Base-by-base conservation (phyloP, 345 rosid species). In the Laguncularia racemosa region DNA sequence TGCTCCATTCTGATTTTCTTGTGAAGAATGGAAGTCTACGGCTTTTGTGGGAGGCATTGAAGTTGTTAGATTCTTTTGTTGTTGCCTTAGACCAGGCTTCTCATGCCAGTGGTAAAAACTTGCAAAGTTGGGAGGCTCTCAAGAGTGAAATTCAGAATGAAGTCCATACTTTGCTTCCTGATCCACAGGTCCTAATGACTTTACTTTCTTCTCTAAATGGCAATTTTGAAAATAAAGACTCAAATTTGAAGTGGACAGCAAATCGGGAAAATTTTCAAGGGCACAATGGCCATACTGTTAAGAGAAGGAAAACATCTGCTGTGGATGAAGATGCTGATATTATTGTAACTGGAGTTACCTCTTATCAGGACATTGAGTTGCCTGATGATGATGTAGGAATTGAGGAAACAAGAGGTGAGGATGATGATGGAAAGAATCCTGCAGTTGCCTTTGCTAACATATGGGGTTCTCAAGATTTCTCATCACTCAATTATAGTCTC, bases 11-110 rank as follows among this genome's bases (percentile, higher is more conserved):
- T 52, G 82, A 89, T 67, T 69, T 78, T 73, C 77, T 85, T 62
- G 96, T 93, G 69, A 89, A 79, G 67, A 84, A 87, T 78, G 95
- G 85, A 68, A 84, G 89, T 55, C 70, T 93, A 71, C 79, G 86
- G 73, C 83, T 93, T 74, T 84, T 93, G 64, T 70, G 74, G 69
- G 95, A 93, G 79, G 68, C 70, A n/a, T 63, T 89, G 64, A 80
- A 78, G 82, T 72, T 93, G 73, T 72, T 81, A 69, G 83, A 78
- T 71, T 75, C 85, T 21, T 78, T 93, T 63, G 44, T 74, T 45
- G 52, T 76, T 50, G 77, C 78, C 66, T 71, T 81, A 67, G 58
- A 73, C 47, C 58, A 26, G 53, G 50, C 16, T 23, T 70, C 76
- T 51, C 58, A 58, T 64, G 63, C 63, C 33, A 58, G 63, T 53